Conservation (phyloP, 805 yeast genomes). For the Metschnikowia gruessii region DNA sequence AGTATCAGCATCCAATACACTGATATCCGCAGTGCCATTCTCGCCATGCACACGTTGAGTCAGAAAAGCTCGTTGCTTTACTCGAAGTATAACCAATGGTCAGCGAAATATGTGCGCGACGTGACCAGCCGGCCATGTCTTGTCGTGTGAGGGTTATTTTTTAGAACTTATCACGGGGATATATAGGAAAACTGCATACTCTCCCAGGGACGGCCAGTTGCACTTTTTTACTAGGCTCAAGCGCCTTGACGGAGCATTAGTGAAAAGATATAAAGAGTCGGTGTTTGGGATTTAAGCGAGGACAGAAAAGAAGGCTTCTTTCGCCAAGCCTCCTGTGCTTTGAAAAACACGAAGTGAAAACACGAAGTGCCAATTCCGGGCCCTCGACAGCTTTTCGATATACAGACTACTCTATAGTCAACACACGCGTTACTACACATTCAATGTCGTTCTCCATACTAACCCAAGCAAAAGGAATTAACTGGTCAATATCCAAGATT, state of each 20-base stretch:
- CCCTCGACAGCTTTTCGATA: not conserved
- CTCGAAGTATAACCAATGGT: slow-evolving; percentile 56
- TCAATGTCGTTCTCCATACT: no score
- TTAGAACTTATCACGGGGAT: no score
- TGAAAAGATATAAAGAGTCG: no score
- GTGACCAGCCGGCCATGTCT: slow-evolving; percentile 56
- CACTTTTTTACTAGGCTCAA: no score
- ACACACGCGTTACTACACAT: not conserved
- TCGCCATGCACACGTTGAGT: slow-evolving; percentile 39
- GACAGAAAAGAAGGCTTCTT: no score
- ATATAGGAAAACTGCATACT: no score
- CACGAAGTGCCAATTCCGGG: not conserved
- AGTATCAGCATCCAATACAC: slow-evolving; percentile 59
- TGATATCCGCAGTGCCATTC: slow-evolving; percentile 57
- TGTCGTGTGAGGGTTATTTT: not conserved
- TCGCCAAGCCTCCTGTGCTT: no score
- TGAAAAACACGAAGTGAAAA: not conserved
- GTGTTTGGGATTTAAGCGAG: no score
- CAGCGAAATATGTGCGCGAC: slow-evolving; percentile 64
- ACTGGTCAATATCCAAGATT: no score
- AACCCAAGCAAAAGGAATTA: no score
- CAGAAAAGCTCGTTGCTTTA: slow-evolving; percentile 13
- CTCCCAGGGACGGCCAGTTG: no score
- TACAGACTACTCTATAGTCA: not conserved
- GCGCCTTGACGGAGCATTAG: no score